A percentile compares a stretch with the other conserved stretches of the same genome.
These are phyloP conservation scores for Suillus luteus DNA, from an alignment of 768 basidiomycete genomes.

Conservation along the genomic window DNA sequence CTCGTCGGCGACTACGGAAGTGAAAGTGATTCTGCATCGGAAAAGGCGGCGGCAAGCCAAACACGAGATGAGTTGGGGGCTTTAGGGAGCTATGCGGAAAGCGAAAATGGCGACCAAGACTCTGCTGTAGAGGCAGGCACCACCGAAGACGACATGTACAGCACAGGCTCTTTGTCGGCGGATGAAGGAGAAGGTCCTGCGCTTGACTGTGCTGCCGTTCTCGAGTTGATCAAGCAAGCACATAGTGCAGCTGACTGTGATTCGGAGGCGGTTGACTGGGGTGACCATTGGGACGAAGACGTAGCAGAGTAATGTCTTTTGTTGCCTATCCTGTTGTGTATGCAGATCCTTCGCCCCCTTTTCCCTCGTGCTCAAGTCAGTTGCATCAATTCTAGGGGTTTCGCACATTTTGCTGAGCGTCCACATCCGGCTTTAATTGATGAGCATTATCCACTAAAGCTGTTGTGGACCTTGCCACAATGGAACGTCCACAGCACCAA, in stretches of 20 bases:
- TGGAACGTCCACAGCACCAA: not conserved
- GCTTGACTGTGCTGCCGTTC: slow-evolving; percentile 22
- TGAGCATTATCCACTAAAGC: not conserved
- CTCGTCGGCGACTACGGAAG: slow-evolving; percentile 65
- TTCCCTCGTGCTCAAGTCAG: not conserved
- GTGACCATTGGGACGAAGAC: slow-evolving; percentile 30
- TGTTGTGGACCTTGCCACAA: not conserved
- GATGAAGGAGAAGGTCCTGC: slow-evolving; percentile 23
- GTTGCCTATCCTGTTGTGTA: not conserved
- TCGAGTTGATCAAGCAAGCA: slow-evolving; percentile 28
- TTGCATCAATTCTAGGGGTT: not conserved
- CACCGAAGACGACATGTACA: slow-evolving; percentile 2
- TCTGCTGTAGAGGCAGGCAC: slow-evolving; percentile 8
- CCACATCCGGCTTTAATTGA: not conserved
- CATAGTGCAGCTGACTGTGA: slow-evolving; percentile 31
- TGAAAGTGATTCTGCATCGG: slow-evolving; percentile 41
- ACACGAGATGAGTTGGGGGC: slow-evolving; percentile 20
- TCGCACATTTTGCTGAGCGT: not conserved
- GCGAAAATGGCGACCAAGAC: slow-evolving; percentile 18
- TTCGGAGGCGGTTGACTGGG: slow-evolving; percentile 30
- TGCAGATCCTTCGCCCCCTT: not conserved
- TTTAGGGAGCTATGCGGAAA: slow-evolving; percentile 28
- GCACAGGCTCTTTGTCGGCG: not conserved
- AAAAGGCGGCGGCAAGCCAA: slow-evolving; percentile 11
- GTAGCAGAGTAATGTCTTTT: slow-evolving; percentile 9